These are phyloP conservation scores for Bolboschoenus planiculmis DNA, from an alignment of 176 grass and related monocot genomes.

Conservation along the genomic window DNA sequence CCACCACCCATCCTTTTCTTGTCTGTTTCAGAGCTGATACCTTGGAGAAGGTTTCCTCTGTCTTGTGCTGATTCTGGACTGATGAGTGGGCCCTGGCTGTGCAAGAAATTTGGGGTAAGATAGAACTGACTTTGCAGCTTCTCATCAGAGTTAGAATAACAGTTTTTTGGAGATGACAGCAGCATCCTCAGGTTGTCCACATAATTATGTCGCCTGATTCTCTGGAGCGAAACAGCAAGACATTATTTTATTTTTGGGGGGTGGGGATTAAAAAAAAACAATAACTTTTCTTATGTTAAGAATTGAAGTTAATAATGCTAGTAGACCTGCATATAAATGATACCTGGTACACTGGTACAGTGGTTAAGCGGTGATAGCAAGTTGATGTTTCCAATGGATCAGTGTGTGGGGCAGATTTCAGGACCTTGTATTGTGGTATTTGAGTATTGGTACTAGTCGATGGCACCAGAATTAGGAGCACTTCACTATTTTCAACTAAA, in stretches of 20 bases:
- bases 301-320: background rate
- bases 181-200: background rate
- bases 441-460: background rate
- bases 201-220: background rate
- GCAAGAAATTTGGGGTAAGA: constrained; percentile 21
- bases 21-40: constrained; percentile 14
- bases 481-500: background rate
- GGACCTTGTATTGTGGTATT: background rate
- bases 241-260: background rate
- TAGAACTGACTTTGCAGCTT: constrained; percentile 19
- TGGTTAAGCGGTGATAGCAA: background rate
- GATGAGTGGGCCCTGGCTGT: background rate
- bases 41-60: constrained; percentile 1
- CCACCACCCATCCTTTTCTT: constrained; percentile 7
- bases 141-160: constrained; percentile 18
- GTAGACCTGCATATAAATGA: background rate
- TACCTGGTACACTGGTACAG: background rate
- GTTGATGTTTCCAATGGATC: background rate
- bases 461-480: background rate
- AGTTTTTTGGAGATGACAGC: constrained; percentile 13
- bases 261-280: background rate
- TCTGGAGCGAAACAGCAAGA: background rate
- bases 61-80: constrained; percentile 13
- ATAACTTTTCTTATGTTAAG: background rate
- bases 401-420: background rate